Percentiles rank a stretch among this genome's conserved stretches.
Evolutionary conservation across 331 rosid species (phyloP).

Genomic region (Quercus lobata): DNA sequence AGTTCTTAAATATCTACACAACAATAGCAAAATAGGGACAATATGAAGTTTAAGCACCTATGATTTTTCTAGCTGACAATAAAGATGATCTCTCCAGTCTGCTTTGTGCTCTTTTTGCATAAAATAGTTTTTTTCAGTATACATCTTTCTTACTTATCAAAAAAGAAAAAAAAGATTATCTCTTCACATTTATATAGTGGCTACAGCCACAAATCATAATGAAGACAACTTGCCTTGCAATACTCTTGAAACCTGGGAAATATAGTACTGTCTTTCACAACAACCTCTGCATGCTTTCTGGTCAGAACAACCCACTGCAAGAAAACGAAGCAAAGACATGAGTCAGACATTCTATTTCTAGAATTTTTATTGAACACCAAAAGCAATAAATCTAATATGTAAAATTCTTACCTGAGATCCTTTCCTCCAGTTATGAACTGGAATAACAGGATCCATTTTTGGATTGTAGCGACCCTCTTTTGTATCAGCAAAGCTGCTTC

Average conservation of each 20-base stretch:
- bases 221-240: slow-evolving; percentile 64
- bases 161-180: background rate
- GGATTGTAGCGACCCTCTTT: slow-evolving; percentile 98
- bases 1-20: too few relatives aligned
- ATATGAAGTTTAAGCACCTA: background rate
- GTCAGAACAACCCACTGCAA: slow-evolving; percentile 89
- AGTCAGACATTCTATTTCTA: slow-evolving; percentile 22
- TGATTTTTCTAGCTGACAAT: slow-evolving; percentile 2
- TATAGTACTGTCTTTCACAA: slow-evolving; percentile 66
- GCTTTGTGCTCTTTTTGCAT: too few relatives aligned
- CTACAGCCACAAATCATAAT: background rate
- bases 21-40: background rate
- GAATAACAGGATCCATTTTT: slow-evolving; percentile 80
- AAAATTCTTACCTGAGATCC: slow-evolving; percentile 81
- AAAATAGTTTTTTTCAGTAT: too few relatives aligned
- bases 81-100: background rate
- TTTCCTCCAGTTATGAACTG: slow-evolving; percentile 90
- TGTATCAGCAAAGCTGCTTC: slow-evolving; percentile 87
- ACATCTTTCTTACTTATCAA: too few relatives aligned
- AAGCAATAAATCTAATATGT: slow-evolving; percentile 3
- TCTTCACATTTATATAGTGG: background rate
- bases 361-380: slow-evolving; percentile 9
- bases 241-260: slow-evolving; percentile 74
- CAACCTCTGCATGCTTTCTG: slow-evolving; percentile 85
- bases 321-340: slow-evolving; percentile 5